Evolutionary conservation across 1,139 yeast species (phyloP), one percentile per base, ranked within the genome.

Genomic region (Williopsis jadinii): DNA sequence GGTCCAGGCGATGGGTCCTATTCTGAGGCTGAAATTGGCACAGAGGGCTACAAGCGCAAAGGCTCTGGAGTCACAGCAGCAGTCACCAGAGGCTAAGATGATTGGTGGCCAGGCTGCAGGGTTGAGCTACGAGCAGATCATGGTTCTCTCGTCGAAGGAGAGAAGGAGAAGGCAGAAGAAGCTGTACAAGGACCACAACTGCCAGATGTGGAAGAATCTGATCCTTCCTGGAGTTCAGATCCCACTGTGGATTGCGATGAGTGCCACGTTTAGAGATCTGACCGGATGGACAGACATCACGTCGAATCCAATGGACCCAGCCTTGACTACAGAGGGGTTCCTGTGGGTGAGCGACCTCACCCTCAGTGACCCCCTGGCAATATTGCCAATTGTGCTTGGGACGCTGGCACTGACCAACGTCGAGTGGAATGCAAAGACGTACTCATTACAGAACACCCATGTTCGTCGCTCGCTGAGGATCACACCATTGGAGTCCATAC

Each of bases 231-330:
- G 79, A 1, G 76, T 84, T 19, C 97, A 90, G 58, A 70, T 90
- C 28, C 97, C 97, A 0, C 61, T 88, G n/a, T 90, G 96, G 95
- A 70, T 87, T 3, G 69, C 81, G 2, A 70, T 87, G 71, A 82
- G 94, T 9, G 66, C 82, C 52, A 80, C 90, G 1, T 75, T 88
- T 55, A 71, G 97, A 49, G 76, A 81, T 40, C 65, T 41, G 44
- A 60, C 47, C 53, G 66, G 47, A 39, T 68, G 73, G 13, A 70
- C 75, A 64, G 73, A 72, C 37, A 67, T 70, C 31, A 58, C 69
- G 10, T 30, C 45, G 0, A 41, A 34, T 13, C 77, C 84, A 0
- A 52, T 82, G 28, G 90, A 81, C 51, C 68, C 74, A 26, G 60
- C 71, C 0, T 63, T 84, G 41, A 66, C 71, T 34, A 59, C 57